These are phyloP conservation scores for Malus sylvestris DNA, from an alignment of 306 rosid species.

Conservation along the genomic window DNA sequence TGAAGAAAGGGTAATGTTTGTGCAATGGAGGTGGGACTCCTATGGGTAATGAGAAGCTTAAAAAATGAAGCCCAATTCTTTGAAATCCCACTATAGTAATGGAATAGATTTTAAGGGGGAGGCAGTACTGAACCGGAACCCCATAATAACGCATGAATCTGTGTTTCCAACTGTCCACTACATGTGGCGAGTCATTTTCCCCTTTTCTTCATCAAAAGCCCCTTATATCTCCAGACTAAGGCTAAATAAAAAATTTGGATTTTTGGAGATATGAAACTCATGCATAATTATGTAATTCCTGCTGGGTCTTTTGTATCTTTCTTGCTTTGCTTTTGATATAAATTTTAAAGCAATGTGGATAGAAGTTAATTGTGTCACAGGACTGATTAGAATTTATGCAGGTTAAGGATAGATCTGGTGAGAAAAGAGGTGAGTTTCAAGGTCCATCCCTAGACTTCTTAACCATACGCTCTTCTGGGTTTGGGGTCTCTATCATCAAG, in stretches of 20 bases:
- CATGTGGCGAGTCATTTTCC: not conserved
- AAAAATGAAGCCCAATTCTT: too few relatives aligned
- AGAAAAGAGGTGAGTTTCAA: constrained; percentile 26
- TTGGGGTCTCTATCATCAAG: not conserved
- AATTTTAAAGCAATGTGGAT: not conserved
- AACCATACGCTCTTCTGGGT: not conserved
- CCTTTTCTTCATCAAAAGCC: not conserved
- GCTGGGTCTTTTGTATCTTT: not conserved
- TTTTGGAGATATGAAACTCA: not conserved
- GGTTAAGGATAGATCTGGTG: constrained; percentile 34
- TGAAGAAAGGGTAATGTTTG: not conserved
- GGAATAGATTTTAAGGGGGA: too few relatives aligned
- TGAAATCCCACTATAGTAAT: too few relatives aligned
- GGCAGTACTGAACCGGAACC: too few relatives aligned
- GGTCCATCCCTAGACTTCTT: constrained; percentile 31
- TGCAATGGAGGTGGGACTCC: not conserved
- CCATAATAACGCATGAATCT: not conserved
- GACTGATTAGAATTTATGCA: constrained; percentile 32
- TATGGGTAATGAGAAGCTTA: too few relatives aligned
- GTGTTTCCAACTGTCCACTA: not conserved
- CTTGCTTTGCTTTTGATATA: not conserved
- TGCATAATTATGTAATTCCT: not conserved
- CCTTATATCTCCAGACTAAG: not conserved
- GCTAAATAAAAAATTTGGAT: not conserved
- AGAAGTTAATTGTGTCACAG: not conserved